Percentiles rank a stretch among this genome's conserved stretches.
phyloP scores from a whole-genome alignment of 768 basidiomycete species.

The Lactarius vividus region DNA sequence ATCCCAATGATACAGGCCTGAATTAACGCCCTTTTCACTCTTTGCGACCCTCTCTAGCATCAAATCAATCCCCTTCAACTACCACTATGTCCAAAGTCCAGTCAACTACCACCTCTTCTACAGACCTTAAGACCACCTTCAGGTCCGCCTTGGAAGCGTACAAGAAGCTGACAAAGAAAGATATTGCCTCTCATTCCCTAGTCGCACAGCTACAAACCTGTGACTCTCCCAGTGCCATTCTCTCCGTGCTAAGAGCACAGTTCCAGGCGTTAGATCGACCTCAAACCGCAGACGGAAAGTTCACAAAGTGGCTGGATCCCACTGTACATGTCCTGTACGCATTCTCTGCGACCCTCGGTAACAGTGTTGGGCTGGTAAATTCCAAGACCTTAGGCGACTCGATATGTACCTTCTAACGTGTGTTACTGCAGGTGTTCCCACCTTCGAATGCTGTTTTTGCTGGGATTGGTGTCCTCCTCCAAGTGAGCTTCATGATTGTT shows the following conservation, averaged over 20 bases:
- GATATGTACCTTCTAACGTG: background rate
- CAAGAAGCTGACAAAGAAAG: background rate
- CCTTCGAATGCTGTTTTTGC: background rate
- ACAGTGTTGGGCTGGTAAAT: too few species aligned
- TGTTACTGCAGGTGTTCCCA: background rate
- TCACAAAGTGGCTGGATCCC: too few species aligned
- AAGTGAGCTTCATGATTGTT: background rate
- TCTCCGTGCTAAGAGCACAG: too few species aligned
- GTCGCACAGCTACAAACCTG: background rate
- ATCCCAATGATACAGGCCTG: too few species aligned
- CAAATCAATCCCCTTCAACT: background rate
- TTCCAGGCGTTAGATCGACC: too few species aligned
- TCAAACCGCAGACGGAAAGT: too few species aligned
- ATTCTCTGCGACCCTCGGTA: too few species aligned
- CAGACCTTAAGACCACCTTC: background rate
- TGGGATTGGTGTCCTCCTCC: background rate
- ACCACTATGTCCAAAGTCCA: too few species aligned
- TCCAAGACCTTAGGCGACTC: background rate
- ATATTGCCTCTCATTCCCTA: background rate
- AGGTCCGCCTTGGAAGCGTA: background rate
- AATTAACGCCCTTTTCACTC: too few species aligned
- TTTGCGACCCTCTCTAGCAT: too few species aligned
- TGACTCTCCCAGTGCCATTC: background rate
- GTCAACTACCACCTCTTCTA: background rate
- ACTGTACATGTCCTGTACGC: too few species aligned